These are phyloP conservation scores for Aleurites moluccanus DNA, from an alignment of 441 rosid genomes.

Conservation along the genomic window DNA sequence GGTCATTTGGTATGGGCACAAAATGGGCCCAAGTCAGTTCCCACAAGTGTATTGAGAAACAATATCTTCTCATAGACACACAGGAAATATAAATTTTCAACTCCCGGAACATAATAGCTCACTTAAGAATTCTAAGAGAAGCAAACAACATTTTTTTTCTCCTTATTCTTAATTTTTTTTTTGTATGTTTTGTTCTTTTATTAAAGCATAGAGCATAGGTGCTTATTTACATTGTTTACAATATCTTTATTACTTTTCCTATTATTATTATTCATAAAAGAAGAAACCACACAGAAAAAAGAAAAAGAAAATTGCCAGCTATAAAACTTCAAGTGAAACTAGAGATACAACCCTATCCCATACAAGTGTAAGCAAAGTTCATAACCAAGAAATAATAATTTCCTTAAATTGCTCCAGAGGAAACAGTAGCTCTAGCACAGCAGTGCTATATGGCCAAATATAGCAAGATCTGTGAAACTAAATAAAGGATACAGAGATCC, in stretches of 20 bases:
- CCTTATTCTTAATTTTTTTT: too few species aligned
- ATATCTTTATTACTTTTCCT: neutral
- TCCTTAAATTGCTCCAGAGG: neutral
- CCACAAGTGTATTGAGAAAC: neutral
- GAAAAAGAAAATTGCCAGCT: too few species aligned
- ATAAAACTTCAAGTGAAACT: neutral
- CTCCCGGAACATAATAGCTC: neutral
- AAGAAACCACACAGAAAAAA: too few species aligned
- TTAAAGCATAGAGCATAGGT: neutral
- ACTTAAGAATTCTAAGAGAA: neutral
- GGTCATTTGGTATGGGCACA: neutral
- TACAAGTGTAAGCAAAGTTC: neutral
- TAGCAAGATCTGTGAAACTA: neutral
- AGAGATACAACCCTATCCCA: neutral
- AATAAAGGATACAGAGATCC: conserved; percentile 2
- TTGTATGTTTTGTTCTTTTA: neutral
- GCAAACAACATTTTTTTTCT: neutral
- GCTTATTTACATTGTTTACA: too few species aligned
- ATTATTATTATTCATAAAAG: too few species aligned
- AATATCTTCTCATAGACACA: neutral
- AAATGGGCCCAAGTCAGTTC: neutral
- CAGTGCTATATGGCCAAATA: neutral
- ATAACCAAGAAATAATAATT: neutral
- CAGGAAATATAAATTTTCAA: neutral
- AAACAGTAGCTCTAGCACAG: too few species aligned